Conservation (phyloP, 768 basidiomycete genomes). For the Trametes meyenii region DNA sequence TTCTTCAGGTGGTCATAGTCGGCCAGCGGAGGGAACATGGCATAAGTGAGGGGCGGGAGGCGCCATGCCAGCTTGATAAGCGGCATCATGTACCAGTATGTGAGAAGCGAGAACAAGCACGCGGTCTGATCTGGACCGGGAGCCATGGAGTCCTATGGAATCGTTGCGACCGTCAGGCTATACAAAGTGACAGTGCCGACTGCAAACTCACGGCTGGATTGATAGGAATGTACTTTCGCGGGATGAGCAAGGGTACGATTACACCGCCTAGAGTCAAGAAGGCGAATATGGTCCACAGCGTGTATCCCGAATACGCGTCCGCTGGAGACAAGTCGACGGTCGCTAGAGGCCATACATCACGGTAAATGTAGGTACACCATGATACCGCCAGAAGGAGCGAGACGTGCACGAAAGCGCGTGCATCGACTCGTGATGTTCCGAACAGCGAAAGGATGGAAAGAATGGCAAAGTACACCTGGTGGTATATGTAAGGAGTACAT, state of each 20-base stretch:
- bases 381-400: constrained; percentile 36
- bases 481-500: not conserved
- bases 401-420: constrained; percentile 36
- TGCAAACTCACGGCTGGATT: constrained; percentile 36
- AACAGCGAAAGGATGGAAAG: constrained; percentile 36
- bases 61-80: constrained; percentile 34
- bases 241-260: constrained; percentile 42
- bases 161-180: not conserved
- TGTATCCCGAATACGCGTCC: constrained; percentile 36
- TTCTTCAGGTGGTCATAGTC: constrained; percentile 33
- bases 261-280: constrained; percentile 38
- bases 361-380: constrained; percentile 41
- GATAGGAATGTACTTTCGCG: constrained; percentile 43
- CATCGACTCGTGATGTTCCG: constrained; percentile 27
- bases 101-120: constrained; percentile 40
- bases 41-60: constrained; percentile 32
- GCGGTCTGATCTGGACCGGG: constrained; percentile 49
- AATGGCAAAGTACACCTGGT: constrained; percentile 39
- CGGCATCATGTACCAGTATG: constrained; percentile 40
- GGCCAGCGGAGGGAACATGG: constrained; percentile 36
- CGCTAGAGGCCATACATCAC: constrained; percentile 43
- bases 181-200: not conserved
- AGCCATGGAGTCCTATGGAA: constrained; percentile 5
- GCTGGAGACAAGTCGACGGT: constrained; percentile 38
- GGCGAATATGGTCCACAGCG: constrained; percentile 42